These are phyloP conservation scores for Catenaria anguillulae DNA, from an alignment of 371 early-diverging fungal species.

Conservation along the genomic window DNA sequence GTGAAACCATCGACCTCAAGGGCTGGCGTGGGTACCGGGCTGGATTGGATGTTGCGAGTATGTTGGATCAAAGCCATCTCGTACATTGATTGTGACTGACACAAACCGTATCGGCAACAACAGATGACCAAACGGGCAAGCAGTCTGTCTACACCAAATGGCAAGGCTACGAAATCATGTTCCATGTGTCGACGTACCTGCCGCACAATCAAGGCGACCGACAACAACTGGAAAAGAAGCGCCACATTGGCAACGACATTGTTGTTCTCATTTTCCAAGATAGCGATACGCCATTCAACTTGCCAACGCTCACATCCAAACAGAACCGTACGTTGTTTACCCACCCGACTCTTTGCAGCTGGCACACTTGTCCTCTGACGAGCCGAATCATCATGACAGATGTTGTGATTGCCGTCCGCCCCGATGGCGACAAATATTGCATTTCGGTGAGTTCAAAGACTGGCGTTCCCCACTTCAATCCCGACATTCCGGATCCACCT, in stretches of 20 bases:
- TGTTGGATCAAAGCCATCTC: too few relatives aligned
- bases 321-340: conserved; percentile 22
- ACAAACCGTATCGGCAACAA: not conserved
- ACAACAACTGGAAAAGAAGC: conserved; percentile 66
- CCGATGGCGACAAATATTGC: conserved; percentile 5
- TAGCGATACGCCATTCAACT: conserved; percentile 20
- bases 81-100: not conserved
- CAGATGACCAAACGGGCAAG: conserved; percentile 53
- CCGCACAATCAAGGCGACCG: conserved; percentile 49
- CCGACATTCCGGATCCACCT: conserved; percentile 35
- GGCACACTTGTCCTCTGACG: not conserved
- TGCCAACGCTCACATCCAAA: conserved; percentile 26
- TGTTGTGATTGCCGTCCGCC: conserved; percentile 1
- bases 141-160: conserved; percentile 54
- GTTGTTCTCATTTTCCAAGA: conserved; percentile 37
- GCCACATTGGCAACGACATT: conserved; percentile 70
- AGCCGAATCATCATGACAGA: not conserved
- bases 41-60: conserved; percentile 63
- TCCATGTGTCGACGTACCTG: conserved; percentile 63
- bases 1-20: conserved; percentile 47
- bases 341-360: not conserved
- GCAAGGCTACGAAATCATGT: conserved; percentile 72
- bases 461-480: conserved; percentile 35
- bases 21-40: conserved; percentile 67
- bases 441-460: conserved; percentile 11